A percentile compares a stretch with the other conserved stretches of the same genome.
phyloP scores from a whole-genome alignment of 176 grass and related monocot species.

The Oryza brachyantha region DNA sequence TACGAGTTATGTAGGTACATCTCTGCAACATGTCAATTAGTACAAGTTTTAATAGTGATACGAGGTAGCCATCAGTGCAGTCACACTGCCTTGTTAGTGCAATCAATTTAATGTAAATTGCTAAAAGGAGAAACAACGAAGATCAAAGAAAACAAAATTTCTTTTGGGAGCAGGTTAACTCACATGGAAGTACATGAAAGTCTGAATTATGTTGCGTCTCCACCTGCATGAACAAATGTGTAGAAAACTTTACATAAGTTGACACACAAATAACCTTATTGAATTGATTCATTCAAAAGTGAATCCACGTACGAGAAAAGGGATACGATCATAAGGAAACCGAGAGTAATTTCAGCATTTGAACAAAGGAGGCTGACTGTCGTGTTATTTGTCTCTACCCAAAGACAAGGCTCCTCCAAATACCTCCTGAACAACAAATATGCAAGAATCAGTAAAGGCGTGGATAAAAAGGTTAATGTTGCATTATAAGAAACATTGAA shows the following conservation, averaged over 20 bases:
- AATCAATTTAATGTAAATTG: conserved; percentile 7
- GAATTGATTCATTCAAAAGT: conserved; percentile 20
- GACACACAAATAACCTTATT: conserved; percentile 28
- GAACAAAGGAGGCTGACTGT: conserved; percentile 72
- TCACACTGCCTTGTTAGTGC: background rate
- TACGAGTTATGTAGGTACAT: background rate
- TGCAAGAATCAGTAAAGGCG: conserved; percentile 34
- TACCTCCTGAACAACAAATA: conserved; percentile 61
- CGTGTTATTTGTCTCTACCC: conserved; percentile 78
- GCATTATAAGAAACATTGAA: background rate
- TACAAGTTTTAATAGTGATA: background rate
- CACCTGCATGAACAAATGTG: conserved; percentile 51
- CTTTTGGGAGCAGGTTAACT: conserved; percentile 38
- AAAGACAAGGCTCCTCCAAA: conserved; percentile 81
- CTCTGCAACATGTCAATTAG: background rate
- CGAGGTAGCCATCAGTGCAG: background rate
- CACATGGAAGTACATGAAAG: conserved; percentile 95
- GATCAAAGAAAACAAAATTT: background rate
- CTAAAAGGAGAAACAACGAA: conserved; percentile 7
- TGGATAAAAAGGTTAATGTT: conserved; percentile 4
- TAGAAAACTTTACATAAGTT: conserved; percentile 8
- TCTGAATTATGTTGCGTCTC: conserved; percentile 78
- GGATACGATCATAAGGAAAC: conserved; percentile 89
- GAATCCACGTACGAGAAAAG: conserved; percentile 80
- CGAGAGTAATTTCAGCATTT: conserved; percentile 78